A percentile compares a stretch with the other conserved stretches of the same genome.
Evolutionary conservation across 1,284 basidiomycete genomes (phyloP).

Genomic region (Ceratobasidium sp.): DNA sequence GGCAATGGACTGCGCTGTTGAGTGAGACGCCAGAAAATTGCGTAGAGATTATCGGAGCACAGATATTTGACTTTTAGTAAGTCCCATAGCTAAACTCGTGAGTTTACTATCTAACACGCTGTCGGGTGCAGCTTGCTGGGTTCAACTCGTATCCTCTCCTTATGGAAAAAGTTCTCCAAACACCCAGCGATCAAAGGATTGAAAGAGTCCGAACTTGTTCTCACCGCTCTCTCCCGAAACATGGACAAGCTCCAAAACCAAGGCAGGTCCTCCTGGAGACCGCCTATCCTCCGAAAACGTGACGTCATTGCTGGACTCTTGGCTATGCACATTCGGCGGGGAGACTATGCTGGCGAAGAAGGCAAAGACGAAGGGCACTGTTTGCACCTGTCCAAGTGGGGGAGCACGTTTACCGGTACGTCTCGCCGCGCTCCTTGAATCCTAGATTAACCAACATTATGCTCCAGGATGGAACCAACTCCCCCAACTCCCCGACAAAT

Average conservation of each 20-base stretch:
- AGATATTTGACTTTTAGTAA: constrained; percentile 59
- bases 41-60: constrained; percentile 54
- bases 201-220: constrained; percentile 42
- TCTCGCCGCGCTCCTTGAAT: background rate
- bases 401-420: constrained; percentile 37
- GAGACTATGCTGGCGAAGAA: constrained; percentile 51
- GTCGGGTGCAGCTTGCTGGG: constrained; percentile 53
- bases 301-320: constrained; percentile 45
- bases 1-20: constrained; percentile 55
- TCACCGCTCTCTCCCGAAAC: constrained; percentile 39
- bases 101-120: background rate
- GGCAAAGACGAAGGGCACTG: constrained; percentile 26
- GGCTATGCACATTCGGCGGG: constrained; percentile 54
- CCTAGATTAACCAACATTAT: constrained; percentile 45
- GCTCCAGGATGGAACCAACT: constrained; percentile 58
- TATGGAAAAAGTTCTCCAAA: constrained; percentile 56
- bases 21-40: constrained; percentile 55
- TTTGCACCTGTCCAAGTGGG: constrained; percentile 31
- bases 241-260: constrained; percentile 30
- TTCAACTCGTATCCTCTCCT: constrained; percentile 54
- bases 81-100: background rate
- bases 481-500: constrained; percentile 54
- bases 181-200: constrained; percentile 59
- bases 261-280: constrained; percentile 7
- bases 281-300: background rate